phyloP scores from a whole-genome alignment of 192 early-diverging fungal genomes.

The Powellomyces hirtus region DNA sequence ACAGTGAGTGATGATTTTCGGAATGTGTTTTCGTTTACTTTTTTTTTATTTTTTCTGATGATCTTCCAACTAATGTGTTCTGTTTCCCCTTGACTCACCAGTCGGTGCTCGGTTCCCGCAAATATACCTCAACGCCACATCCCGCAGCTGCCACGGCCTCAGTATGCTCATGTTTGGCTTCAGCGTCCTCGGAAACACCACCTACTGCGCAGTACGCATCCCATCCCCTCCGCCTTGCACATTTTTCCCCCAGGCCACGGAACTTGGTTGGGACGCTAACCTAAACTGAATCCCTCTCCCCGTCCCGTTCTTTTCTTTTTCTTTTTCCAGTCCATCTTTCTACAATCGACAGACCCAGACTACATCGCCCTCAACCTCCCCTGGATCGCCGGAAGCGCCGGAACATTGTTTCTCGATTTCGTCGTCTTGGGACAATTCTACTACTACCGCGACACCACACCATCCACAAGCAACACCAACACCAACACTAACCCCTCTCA shows the following conservation, averaged over 20 bases:
- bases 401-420: slow-evolving; percentile 76
- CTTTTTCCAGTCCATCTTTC: slow-evolving; percentile 69
- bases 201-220: slow-evolving; percentile 47
- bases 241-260: no score
- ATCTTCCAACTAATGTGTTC: neutral
- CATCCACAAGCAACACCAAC: no score
- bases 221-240: neutral
- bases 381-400: slow-evolving; percentile 69
- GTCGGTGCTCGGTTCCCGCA: slow-evolving; percentile 65
- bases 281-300: neutral
- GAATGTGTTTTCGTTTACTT: neutral
- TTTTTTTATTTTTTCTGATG: no score
- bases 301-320: neutral
- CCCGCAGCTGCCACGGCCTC: slow-evolving; percentile 73
- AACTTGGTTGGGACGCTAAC: neutral
- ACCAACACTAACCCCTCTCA: no score
- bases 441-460: no score
- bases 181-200: slow-evolving; percentile 73
- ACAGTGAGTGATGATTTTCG: slow-evolving; percentile 30
- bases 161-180: slow-evolving; percentile 83
- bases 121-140: slow-evolving; percentile 73
- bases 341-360: slow-evolving; percentile 63
- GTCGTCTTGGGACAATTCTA: slow-evolving; percentile 31
- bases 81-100: neutral
- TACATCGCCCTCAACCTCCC: slow-evolving; percentile 68